Evolutionary conservation across 352 stramenopile species (phyloP), one percentile per base, ranked within the genome.

Genomic region (Globisporangium splendens): DNA sequence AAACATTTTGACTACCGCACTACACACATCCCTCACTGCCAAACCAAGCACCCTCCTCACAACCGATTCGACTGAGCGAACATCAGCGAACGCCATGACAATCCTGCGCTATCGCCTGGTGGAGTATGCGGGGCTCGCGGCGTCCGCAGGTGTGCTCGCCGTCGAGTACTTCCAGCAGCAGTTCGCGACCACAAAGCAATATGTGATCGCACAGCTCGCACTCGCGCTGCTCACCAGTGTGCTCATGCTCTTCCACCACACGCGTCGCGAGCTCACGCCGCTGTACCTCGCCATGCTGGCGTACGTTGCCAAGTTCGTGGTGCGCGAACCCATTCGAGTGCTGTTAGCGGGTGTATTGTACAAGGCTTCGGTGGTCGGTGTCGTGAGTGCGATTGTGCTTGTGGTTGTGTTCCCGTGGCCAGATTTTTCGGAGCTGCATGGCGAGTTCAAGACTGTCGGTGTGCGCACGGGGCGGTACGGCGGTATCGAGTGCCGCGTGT

Each of bases 401-500:
- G 66, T 77, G 59, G 35, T 74, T 18, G 41, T 83, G 13, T 83
- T 88, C 63, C 77, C 77, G 13, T 75, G 73, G 66, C 74, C 77
- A n/a, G 66, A 84, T 56, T 67, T 88, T 31, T 73, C 72, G 33
- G 49, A 61, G 33, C 52, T 88, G 2, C 56, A 70, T 17, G 74
- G 77, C 6, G 54, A 60, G 33, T 74, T 76, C 60, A 54, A 75
- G 63, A 66, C 65, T 24, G 72, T 90, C 48, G 79, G 79, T 42
- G 81, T 79, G 38, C 57, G 52, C 38, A 68, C 59, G 3, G 56
- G 38, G 2, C 73, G 79, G 46, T 66, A 77, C 54, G 67, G 69
- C 3, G 73, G 66, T 44, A 61, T 88, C 60, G 79, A 89, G 53
- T 88, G 75, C 58, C 79, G 79, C 46, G 69, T 90, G 17, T 81